Evolutionary conservation across 2,329 filamentous ascomycete species (phyloP).

Genomic region (Cladosporium sp.): DNA sequence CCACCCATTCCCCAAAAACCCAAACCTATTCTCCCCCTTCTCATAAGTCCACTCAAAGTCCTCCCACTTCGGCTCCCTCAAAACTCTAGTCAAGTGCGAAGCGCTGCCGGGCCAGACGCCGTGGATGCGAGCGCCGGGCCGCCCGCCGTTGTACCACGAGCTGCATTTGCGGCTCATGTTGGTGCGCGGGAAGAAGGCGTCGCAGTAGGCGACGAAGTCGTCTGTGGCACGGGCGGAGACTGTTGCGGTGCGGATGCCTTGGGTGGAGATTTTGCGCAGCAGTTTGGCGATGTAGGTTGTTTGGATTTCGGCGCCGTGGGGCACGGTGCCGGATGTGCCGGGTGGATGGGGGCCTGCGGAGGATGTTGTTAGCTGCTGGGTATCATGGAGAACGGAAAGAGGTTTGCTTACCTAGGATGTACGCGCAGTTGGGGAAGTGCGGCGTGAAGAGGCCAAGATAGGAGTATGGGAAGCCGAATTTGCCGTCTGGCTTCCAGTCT

Average conservation of each 20-base stretch:
- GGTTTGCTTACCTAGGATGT: slow-evolving; percentile 18
- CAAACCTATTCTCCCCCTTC: slow-evolving; percentile 48
- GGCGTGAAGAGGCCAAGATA: slow-evolving; percentile 26
- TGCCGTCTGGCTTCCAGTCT: slow-evolving; percentile 34
- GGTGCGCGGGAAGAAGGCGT: slow-evolving; percentile 48
- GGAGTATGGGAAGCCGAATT: slow-evolving; percentile 27
- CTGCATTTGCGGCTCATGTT: slow-evolving; percentile 60
- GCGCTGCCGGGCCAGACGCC: slow-evolving; percentile 68
- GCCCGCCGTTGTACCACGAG: slow-evolving; percentile 68
- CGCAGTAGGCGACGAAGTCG: slow-evolving; percentile 29
- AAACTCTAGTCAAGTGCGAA: slow-evolving; percentile 54
- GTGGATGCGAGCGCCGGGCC: slow-evolving; percentile 59
- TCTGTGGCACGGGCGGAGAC: slow-evolving; percentile 56
- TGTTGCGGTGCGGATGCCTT: slow-evolving; percentile 61
- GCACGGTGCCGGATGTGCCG: slow-evolving; percentile 62
- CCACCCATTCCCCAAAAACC: slow-evolving; percentile 66
- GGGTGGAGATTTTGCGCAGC: slow-evolving; percentile 60
- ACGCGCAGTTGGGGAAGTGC: slow-evolving; percentile 24
- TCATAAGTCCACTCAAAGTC: slow-evolving; percentile 54
- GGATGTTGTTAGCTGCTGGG: neutral
- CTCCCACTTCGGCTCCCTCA: slow-evolving; percentile 55
- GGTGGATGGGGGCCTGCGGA: slow-evolving; percentile 50
- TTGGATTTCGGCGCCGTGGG: slow-evolving; percentile 58
- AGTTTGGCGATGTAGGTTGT: slow-evolving; percentile 63
- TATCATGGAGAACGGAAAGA: neutral